Conservation (phyloP, 2,329 filamentous ascomycete species). For the Fusarium penzigii region DNA sequence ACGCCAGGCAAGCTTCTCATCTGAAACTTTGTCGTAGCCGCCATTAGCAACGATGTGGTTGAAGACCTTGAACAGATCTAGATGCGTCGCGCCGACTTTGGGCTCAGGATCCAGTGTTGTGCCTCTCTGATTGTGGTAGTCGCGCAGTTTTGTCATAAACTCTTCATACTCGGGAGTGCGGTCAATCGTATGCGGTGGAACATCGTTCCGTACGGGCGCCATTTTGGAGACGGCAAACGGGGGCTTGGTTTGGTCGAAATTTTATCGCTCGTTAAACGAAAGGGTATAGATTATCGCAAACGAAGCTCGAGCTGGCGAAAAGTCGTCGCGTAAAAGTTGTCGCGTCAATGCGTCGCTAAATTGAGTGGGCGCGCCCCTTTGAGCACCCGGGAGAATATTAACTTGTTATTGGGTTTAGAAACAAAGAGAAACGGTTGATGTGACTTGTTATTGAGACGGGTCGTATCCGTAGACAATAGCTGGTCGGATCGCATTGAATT, state of each 20-base stretch:
- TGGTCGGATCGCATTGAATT: not conserved
- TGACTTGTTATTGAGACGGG: not conserved
- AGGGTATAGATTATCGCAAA: not conserved
- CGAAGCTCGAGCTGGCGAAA: not conserved
- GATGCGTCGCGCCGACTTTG: slow-evolving; percentile 73
- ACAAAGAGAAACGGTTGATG: not conserved
- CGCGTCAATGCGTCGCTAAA: not conserved
- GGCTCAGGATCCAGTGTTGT: slow-evolving; percentile 79
- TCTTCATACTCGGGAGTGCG: slow-evolving; percentile 72
- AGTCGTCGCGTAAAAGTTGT: not conserved
- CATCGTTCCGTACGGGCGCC: slow-evolving; percentile 39
- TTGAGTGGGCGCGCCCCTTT: not conserved
- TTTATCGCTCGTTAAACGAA: not conserved
- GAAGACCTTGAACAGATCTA: slow-evolving; percentile 79
- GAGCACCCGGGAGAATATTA: not conserved
- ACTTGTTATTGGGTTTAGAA: not conserved
- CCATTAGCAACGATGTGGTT: slow-evolving; percentile 74
- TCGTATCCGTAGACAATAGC: not conserved
- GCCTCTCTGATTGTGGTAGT: slow-evolving; percentile 77
- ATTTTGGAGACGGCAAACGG: slow-evolving; percentile 23
- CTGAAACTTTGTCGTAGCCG: slow-evolving; percentile 83
- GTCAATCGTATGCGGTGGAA: slow-evolving; percentile 51
- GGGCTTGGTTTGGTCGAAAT: not conserved
- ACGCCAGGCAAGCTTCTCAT: slow-evolving; percentile 84
- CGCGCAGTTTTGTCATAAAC: slow-evolving; percentile 72